Base-by-base conservation (phyloP, 768 basidiomycete species). In the Cubamyces lactineus region DNA sequence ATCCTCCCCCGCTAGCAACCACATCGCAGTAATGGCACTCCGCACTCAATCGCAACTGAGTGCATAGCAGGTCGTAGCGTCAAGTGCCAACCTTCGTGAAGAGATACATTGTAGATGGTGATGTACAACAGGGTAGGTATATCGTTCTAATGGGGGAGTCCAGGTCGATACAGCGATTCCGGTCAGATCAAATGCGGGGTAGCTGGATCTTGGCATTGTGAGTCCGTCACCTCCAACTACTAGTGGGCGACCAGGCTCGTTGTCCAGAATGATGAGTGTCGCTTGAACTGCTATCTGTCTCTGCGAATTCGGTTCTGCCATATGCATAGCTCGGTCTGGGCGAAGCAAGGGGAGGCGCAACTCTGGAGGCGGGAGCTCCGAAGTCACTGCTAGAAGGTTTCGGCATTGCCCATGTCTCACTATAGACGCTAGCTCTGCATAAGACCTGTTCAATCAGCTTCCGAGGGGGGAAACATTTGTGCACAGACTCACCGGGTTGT, bases 311-410 rank as follows among this genome's bases (percentile, higher is more conserved):
- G 13, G 51, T 41, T 53, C 53, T 62, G 15, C 62, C 55, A 48
- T 57, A 62, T 43, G 39, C 66, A 42, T 61, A 66, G 60, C 46
- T 64, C 7, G 63, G 58, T 26, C 48, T 47, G 13, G 63, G 62
- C 23, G 62, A 59, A 16, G 52, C 61, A 24, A 66, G 54, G 23
- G 47, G 19, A n/a, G 49, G 30, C 3, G 28, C 40, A 8, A 15
- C 24, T 17, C 45, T 28, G 16, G n/a, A n/a, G n/a, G 38, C 19
- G 8, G 56, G 48, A 30, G 48, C 42, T 15, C 42, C 19, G n/a
- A 45, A 48, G 8, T 26, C 26, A 34, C 5, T 43, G 16, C 13
- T 40, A 5, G 47, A 16, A 15, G 52, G 38, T 13, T n/a, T 42
- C 28, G 61, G 21, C 28, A 51, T 39, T 3, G 57, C 5, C 61